Base-by-base conservation (phyloP, 805 yeast species). In the Saccharomycopsis vini region DNA sequence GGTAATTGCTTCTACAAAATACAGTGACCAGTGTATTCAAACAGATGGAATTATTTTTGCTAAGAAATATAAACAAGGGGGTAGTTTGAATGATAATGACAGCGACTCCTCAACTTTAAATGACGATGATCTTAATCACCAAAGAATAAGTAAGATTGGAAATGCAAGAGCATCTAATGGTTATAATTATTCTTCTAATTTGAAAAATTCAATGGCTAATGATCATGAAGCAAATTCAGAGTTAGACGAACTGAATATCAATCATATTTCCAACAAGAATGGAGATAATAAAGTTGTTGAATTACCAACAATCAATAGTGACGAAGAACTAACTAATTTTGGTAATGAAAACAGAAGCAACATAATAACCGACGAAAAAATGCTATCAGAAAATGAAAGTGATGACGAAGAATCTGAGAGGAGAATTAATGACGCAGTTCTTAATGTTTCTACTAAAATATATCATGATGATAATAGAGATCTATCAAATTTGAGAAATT, bases 31-130 rank as follows among this genome's bases (percentile, higher is more conserved):
- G 29, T 22, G 10, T 3, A 22, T 49, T 18, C 50, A 46, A 32
- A 49, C 52, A 28, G 51, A 48, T 4, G 18, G 3, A 23, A 39
- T 16, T 19, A 34, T 15, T 5, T n/a, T n/a, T n/a, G 16, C 32
- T 22, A 33, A 40, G 23, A 36, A 39, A 22, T 29, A 31, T 20
- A 16, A 36, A 13, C 40, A 36, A 23, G 18, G n/a, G 7, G 30
- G 12, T 9, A 5, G 6, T 6, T 21, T 44, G 19, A 43, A 46
- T 26, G 46, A 46, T 37, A 45, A 48, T 39, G 49, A 48, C 21
- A 48, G 51, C 32, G 51, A 48, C 18, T 40, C 45, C 13, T 45
- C 49, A 10, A 48, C 51, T 9, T 33, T 48, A 15, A 48, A 48
- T 39, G 51, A 48, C 31, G 51, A 47, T 16, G 51, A 47, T 29